A percentile compares a stretch with the other conserved stretches of the same genome.
phyloP scores from a whole-genome alignment of 345 rosid genomes.

The Limnanthes douglasii region DNA sequence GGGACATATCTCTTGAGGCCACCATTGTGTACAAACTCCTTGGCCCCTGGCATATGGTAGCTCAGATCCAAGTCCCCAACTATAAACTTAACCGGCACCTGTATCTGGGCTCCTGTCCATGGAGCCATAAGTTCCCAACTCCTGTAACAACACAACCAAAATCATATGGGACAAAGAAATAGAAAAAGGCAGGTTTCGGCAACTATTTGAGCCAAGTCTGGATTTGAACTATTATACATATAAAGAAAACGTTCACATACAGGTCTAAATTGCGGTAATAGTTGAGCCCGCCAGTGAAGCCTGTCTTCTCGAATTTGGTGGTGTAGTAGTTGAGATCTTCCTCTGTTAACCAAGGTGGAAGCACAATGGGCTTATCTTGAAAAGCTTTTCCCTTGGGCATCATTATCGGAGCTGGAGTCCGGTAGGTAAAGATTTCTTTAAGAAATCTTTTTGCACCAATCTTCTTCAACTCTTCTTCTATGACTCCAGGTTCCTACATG shows the following conservation, averaged over 20 bases:
- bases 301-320: constrained; percentile 13
- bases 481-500: constrained; percentile 14
- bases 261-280: constrained; percentile 14
- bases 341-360: constrained; percentile 14
- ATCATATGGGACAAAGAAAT: no score
- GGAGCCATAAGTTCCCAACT: no score
- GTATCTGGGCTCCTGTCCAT: no score
- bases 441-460: constrained; percentile 13
- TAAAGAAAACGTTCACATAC: no score
- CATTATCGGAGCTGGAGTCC: constrained; percentile 9
- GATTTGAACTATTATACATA: no score
- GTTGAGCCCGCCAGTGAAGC: constrained; percentile 13
- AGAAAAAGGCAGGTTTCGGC: no score
- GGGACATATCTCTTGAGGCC: no score
- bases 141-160: background rate
- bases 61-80: no score
- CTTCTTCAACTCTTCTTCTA: constrained; percentile 13
- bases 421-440: constrained; percentile 8
- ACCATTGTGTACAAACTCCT: no score
- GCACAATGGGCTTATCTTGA: constrained; percentile 5
- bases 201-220: no score
- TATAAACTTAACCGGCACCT: no score
- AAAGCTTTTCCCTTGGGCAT: constrained; percentile 12
- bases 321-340: constrained; percentile 15
- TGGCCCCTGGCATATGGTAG: no score